Conservation (phyloP, 23 red algal genomes). For the Cyanidioschyzon merolae region DNA sequence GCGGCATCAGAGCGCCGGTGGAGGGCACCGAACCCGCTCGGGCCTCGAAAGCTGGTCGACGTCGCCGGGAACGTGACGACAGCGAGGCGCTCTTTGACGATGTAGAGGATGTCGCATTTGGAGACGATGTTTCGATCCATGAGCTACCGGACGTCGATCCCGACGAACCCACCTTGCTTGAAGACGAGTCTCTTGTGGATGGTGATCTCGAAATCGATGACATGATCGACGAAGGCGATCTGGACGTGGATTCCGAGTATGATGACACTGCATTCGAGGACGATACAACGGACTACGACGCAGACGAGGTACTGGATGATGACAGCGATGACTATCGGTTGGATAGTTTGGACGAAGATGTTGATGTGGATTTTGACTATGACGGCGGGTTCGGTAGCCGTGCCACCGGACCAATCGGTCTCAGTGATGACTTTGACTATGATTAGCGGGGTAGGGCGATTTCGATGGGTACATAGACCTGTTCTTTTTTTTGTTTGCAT, state of each 20-base stretch:
- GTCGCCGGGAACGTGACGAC: background rate
- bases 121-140: background rate
- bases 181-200: background rate
- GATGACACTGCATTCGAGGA: background rate
- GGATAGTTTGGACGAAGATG: background rate
- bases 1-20: background rate
- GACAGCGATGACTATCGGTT: conserved; percentile 6
- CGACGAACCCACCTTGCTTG: background rate
- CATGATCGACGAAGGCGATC: background rate
- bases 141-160: background rate
- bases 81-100: background rate
- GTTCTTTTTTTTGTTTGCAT: too few species aligned
- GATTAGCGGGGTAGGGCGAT: too few species aligned
- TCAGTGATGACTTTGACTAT: background rate
- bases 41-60: background rate
- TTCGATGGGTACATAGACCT: too few species aligned
- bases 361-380: background rate
- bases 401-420: background rate
- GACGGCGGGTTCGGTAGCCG: background rate
- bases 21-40: background rate
- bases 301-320: background rate
- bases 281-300: background rate
- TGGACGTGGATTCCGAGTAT: background rate
- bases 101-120: background rate
- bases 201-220: background rate